Percentiles rank a stretch among this genome's conserved stretches.
phyloP scores from a whole-genome alignment of 2,329 filamentous ascomycete species.

The Clarireedia hainanense region DNA sequence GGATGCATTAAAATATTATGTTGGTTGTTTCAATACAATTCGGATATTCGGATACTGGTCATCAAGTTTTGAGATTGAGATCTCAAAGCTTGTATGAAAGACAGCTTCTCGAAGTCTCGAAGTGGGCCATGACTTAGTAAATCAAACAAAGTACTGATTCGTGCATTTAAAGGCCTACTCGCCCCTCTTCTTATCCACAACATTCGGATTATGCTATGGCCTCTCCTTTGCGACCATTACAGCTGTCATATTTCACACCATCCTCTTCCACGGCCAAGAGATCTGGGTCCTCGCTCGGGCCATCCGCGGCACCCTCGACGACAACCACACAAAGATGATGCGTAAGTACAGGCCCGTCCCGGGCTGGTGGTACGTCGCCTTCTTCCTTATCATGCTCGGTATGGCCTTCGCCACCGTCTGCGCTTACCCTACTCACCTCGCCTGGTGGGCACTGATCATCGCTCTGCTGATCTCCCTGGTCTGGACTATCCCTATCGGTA shows the following conservation, averaged over 20 bases:
- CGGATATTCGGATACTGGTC: too few species aligned
- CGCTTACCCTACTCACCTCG: slow-evolving; percentile 11
- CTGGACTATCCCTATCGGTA: slow-evolving; percentile 51
- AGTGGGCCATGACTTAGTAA: slow-evolving; percentile 12
- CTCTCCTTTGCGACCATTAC: slow-evolving; percentile 66
- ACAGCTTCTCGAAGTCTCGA: slow-evolving; percentile 10
- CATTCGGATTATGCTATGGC: slow-evolving; percentile 63
- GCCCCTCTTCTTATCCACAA: slow-evolving; percentile 65
- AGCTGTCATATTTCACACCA: slow-evolving; percentile 59
- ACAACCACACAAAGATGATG: slow-evolving; percentile 44
- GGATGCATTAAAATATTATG: too few species aligned
- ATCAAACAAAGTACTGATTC: too few species aligned
- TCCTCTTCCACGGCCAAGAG: slow-evolving; percentile 57
- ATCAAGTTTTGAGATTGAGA: too few species aligned
- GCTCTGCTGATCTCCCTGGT: slow-evolving; percentile 28
- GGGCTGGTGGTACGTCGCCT: slow-evolving; percentile 46
- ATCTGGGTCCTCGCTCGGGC: slow-evolving; percentile 60
- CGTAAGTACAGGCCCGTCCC: slow-evolving; percentile 47
- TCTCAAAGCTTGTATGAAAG: too few species aligned
- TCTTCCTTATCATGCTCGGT: slow-evolving; percentile 40
- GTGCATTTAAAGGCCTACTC: slow-evolving; percentile 55
- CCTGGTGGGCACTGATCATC: slow-evolving; percentile 24
- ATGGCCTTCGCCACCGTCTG: slow-evolving; percentile 25
- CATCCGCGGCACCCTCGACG: slow-evolving; percentile 38
- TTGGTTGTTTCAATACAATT: too few species aligned